Percentiles rank a stretch among this genome's conserved stretches.
phyloP scores from a whole-genome alignment of 2,329 filamentous ascomycete genomes.

The Aureobasidium vineae region DNA sequence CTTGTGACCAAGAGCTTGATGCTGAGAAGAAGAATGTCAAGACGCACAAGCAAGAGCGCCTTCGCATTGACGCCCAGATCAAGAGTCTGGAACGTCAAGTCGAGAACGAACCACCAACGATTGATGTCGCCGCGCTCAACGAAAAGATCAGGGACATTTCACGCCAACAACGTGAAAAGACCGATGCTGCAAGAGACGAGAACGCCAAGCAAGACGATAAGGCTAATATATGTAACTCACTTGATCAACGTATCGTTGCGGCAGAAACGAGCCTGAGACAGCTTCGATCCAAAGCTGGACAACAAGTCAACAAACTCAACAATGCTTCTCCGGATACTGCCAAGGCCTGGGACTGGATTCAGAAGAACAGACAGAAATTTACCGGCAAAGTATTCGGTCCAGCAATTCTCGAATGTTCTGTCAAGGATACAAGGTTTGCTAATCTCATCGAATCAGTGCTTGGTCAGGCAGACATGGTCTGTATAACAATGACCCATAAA shows the following conservation, averaged over 20 bases:
- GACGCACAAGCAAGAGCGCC: conserved; percentile 36
- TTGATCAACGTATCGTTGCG: conserved; percentile 42
- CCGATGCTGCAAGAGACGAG: conserved; percentile 42
- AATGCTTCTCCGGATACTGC: conserved; percentile 61
- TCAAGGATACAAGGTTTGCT: conserved; percentile 69
- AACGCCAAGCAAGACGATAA: conserved; percentile 30
- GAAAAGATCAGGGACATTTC: conserved; percentile 64
- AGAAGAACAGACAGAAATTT: conserved; percentile 66
- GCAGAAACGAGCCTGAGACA: conserved; percentile 53
- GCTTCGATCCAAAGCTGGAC: conserved; percentile 72
- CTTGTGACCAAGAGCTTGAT: conserved; percentile 41
- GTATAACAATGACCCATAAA: conserved; percentile 72
- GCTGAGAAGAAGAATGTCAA: conserved; percentile 46
- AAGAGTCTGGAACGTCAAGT: conserved; percentile 61
- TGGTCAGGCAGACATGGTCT: conserved; percentile 52
- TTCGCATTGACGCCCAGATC: conserved; percentile 51
- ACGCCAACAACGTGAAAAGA: conserved; percentile 47
- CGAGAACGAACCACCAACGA: conserved; percentile 62
- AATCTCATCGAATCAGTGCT: conserved; percentile 60
- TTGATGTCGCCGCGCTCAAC: conserved; percentile 70
- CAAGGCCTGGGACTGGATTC: conserved; percentile 77
- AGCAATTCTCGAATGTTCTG: conserved; percentile 73
- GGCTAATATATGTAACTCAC: conserved; percentile 39
- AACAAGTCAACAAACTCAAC: conserved; percentile 66
- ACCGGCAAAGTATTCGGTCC: conserved; percentile 77